Evolutionary conservation across 1,139 yeast genomes (phyloP), one percentile per base, ranked within the genome.

Genomic region (Arxiozyma bovina): DNA sequence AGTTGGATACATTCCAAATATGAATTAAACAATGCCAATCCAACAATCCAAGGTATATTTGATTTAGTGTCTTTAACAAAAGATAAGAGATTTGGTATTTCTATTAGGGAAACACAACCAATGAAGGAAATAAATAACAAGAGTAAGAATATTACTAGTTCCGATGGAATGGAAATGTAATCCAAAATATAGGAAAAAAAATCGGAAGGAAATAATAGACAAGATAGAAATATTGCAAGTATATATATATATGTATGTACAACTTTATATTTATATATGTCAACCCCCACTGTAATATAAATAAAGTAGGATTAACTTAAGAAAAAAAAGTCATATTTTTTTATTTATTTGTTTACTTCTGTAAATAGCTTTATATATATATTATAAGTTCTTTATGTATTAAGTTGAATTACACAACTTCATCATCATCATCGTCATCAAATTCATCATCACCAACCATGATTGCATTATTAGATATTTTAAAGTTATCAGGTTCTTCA

Each of bases 1-100:
- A 82, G 90, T 61, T 91, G 94, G 90, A 85, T 87, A 52, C 96
- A 90, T 68, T 88, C 96, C 38, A 74, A 79, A 52, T 81, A 73
- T 71, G 80, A 80, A 67, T 70, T 85, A 56, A 68, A 75, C 51
- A 78, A 77, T 51, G 69, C 71, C 12, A 72, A 76, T 54, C 62
- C 69, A 8, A 50, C 63, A 18, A 73, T 76, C 34, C 79, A 76
- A 55, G 77, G 80, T 53, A 76, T 83, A 49, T 70, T 75, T 58
- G 79, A 81, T 58, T 74, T 86, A 65, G 77, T 79, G 53, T 77
- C 79, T 58, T 72, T 85, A 63, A 73, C 80, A 44, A 80, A 82
- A 69, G 91, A 85, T 63, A 74, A 76, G 63, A 77, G 87, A 70
- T 85, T 83, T 61, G 93, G 91, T 67, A 72, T 85, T 55, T 75